Evolutionary conservation across 148 eudicot species (phyloP).

Genomic region (Limonium bicolor): DNA sequence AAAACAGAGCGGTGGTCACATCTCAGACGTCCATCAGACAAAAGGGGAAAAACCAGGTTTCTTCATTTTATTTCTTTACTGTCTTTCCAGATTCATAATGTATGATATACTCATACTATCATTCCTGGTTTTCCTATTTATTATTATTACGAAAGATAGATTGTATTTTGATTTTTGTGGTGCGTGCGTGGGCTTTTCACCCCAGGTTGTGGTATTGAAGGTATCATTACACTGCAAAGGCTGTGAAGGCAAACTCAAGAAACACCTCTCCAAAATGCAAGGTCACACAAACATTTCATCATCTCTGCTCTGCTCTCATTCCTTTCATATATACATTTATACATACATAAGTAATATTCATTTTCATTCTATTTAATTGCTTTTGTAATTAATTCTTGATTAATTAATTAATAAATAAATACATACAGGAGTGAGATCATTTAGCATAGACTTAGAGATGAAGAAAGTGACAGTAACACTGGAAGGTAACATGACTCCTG

Average conservation of each 20-base stretch:
- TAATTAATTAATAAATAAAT: background rate
- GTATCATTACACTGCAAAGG: conserved; percentile 95
- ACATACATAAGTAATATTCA: background rate
- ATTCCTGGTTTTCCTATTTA: conserved; percentile 1
- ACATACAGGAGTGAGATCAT: conserved; percentile 62
- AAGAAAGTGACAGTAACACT: conserved; percentile 87
- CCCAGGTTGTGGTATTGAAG: conserved; percentile 75
- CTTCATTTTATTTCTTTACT: background rate
- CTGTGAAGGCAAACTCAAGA: conserved; percentile 75
- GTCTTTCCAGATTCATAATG: background rate
- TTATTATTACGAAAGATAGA: background rate
- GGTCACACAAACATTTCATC: conserved; percentile 18
- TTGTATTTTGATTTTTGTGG: background rate
- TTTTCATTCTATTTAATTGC: background rate
- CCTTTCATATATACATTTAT: background rate
- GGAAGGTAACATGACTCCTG: conserved; percentile 53
- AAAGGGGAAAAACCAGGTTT: too few species aligned
- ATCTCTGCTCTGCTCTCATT: background rate
- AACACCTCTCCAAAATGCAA: conserved; percentile 89
- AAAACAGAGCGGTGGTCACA: too few species aligned
- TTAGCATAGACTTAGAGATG: conserved; percentile 46
- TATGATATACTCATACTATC: background rate
- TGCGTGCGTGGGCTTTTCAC: conserved; percentile 14
- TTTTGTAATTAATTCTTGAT: background rate
- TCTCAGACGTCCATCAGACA: too few species aligned